Percentiles rank a stretch among this genome's conserved stretches.
Conservation (phyloP, 345 rosid species). For the Microthlaspi erraticum region DNA sequence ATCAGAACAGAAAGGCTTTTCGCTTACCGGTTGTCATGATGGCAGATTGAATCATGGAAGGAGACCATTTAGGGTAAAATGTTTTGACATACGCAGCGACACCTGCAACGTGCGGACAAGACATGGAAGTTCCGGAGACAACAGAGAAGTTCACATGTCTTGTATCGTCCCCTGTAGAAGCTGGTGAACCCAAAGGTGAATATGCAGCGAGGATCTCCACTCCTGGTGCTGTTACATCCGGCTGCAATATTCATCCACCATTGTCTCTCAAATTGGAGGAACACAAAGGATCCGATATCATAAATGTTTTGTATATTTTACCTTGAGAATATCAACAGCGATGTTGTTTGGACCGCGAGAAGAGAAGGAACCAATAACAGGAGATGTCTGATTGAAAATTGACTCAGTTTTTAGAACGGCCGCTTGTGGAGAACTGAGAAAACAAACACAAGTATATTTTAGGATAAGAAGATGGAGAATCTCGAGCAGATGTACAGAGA, state of each 20-base stretch:
- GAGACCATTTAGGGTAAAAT: conserved; percentile 58
- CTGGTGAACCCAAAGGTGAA: conserved; percentile 29
- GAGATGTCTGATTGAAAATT: conserved; percentile 28
- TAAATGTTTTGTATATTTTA: background rate
- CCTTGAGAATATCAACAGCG: conserved; percentile 35
- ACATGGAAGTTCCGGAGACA: conserved; percentile 58
- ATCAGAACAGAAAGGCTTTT: background rate
- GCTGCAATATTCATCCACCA: conserved; percentile 40
- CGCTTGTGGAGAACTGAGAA: conserved; percentile 33
- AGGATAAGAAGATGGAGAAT: background rate
- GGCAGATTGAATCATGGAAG: conserved; percentile 63
- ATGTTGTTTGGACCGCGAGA: conserved; percentile 43
- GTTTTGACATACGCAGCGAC: conserved; percentile 53
- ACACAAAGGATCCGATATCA: background rate
- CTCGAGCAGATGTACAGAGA: background rate
- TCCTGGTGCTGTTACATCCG: conserved; percentile 55
- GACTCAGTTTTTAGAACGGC: conserved; percentile 33
- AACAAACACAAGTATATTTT: background rate
- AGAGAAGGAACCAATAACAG: conserved; percentile 40
- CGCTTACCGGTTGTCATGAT: conserved; percentile 62
- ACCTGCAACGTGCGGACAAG: conserved; percentile 61
- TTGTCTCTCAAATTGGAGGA: background rate
- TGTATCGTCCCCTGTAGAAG: background rate
- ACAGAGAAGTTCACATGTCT: conserved; percentile 41
- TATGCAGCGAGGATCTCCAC: conserved; percentile 51